Conservation (phyloP, 1,284 basidiomycete species). For the Irpex sp. region DNA sequence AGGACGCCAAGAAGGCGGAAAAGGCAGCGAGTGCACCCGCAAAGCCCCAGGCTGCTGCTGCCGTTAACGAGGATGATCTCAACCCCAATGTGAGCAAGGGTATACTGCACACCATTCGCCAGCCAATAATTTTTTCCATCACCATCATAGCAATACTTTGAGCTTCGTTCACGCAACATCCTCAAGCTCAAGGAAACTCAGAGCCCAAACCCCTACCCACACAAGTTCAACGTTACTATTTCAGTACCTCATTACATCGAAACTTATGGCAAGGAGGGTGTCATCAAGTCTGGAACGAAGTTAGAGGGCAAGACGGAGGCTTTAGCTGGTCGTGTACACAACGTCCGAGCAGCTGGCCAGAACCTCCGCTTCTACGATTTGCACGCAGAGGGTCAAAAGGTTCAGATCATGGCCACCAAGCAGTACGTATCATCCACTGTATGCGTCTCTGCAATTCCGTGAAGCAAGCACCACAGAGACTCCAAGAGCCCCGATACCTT, state of each 20-base stretch:
- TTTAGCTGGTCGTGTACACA: conserved; percentile 90
- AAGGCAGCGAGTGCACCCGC: conserved; percentile 57
- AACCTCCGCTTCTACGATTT: conserved; percentile 97
- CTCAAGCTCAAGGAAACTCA: conserved; percentile 83
- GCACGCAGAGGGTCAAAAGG: conserved; percentile 88
- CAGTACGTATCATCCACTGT: conserved; percentile 52
- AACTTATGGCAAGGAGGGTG: conserved; percentile 72
- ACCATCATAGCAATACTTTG: conserved; percentile 85
- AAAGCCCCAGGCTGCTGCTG: conserved; percentile 23
- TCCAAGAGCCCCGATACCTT: conserved; percentile 71
- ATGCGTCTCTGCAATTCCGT: neutral
- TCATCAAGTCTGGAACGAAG: conserved; percentile 62
- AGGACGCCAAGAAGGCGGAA: conserved; percentile 81
- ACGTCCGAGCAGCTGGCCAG: conserved; percentile 78
- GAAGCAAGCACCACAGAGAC: conserved; percentile 46
- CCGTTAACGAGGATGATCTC: conserved; percentile 67
- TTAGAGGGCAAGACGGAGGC: conserved; percentile 49
- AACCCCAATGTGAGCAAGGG: conserved; percentile 68
- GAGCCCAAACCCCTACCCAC: conserved; percentile 93
- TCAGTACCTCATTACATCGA: conserved; percentile 81
- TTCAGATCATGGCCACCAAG: conserved; percentile 93
- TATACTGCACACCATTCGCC: too few relatives aligned
- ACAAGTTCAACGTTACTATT: conserved; percentile 93
- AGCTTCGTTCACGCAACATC: conserved; percentile 87
- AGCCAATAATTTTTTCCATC: too few relatives aligned